Percentiles rank a stretch among this genome's conserved stretches.
phyloP scores from a whole-genome alignment of 192 early-diverging fungal genomes.

The Chytriomyces hyalinus region DNA sequence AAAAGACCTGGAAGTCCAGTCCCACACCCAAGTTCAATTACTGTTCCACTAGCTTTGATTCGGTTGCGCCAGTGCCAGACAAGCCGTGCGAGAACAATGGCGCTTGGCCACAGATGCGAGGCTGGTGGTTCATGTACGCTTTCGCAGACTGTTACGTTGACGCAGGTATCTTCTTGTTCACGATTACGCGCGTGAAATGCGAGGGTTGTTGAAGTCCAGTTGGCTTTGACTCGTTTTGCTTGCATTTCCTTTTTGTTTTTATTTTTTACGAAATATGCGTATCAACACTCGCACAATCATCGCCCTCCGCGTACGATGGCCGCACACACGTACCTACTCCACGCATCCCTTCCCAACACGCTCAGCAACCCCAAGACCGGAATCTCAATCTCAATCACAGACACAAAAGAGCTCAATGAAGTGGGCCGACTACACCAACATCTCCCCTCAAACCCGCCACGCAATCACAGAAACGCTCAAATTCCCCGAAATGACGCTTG shows the following conservation, averaged over 20 bases:
- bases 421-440: slow-evolving; percentile 9
- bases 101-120: slow-evolving; percentile 73
- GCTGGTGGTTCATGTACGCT: slow-evolving; percentile 15
- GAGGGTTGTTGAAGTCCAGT: background rate
- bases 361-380: too few relatives aligned
- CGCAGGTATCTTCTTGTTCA: background rate
- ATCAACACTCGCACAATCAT: too few relatives aligned
- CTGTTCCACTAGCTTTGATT: slow-evolving; percentile 17
- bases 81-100: slow-evolving; percentile 68
- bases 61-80: slow-evolving; percentile 46
- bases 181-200: background rate
- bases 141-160: background rate
- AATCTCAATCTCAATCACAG: too few relatives aligned
- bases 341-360: too few relatives aligned
- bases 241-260: too few relatives aligned
- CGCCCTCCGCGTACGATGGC: too few relatives aligned
- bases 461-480: slow-evolving; percentile 58
- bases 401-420: background rate
- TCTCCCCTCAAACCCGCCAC: slow-evolving; percentile 11
- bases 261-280: too few relatives aligned
- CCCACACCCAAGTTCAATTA: slow-evolving; percentile 68
- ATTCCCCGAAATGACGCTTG: slow-evolving; percentile 79
- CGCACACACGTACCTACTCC: too few relatives aligned
- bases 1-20: slow-evolving; percentile 69
- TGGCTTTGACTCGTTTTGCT: too few relatives aligned